Base-by-base conservation (phyloP, 345 rosid species). In the Crucihimalaya himalaica region DNA sequence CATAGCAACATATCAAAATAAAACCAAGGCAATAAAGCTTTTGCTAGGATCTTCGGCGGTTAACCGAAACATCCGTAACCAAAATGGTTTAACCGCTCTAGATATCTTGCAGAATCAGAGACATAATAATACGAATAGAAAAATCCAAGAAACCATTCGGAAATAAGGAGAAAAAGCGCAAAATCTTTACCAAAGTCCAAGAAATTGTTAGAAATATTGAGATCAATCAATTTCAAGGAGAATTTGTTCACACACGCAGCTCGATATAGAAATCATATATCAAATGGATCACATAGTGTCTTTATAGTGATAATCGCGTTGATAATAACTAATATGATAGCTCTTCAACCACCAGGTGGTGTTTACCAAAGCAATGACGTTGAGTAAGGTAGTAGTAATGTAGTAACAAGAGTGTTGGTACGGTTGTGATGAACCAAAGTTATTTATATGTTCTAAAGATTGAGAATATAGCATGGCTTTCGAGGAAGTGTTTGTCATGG, bases 331-430 rank as follows among this genome's bases (percentile, higher is more conserved):
- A 69, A 56, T 28, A 35, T 35, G 43, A 71, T 63, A 0, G 35
- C 70, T 4, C 73, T 78, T 11, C 51, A 43, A 43, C 80, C 82
- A 13, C 52, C 70, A 9, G 76, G 72, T 1, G 79, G 78, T 5
- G 55, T 78, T 40, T 58, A 70, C 45, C 64, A 59, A 35, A 66
- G 62, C 25, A 47, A 56, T 37, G 62, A 56, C 27, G 62, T 51
- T 0, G 57, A 42, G 0, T 32, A 21, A 42, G 51, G 9, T 5
- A 68, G 37, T 32, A 13, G 2, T 35, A 35, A 2, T 35, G 8
- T 9, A 14, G 45, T 68, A n/a, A 15, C 13, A 52, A 37, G 21
- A 53, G 23, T 23, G 31, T 18, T 55, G 65, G 73, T 18, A 69
- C 1, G 12, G 73, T 28, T 0, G 73, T 69, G 28, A 69, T 69